Percentiles rank a stretch among this genome's conserved stretches.
phyloP scores from a whole-genome alignment of 192 early-diverging fungal genomes.

The Chytriomyces sp. region DNA sequence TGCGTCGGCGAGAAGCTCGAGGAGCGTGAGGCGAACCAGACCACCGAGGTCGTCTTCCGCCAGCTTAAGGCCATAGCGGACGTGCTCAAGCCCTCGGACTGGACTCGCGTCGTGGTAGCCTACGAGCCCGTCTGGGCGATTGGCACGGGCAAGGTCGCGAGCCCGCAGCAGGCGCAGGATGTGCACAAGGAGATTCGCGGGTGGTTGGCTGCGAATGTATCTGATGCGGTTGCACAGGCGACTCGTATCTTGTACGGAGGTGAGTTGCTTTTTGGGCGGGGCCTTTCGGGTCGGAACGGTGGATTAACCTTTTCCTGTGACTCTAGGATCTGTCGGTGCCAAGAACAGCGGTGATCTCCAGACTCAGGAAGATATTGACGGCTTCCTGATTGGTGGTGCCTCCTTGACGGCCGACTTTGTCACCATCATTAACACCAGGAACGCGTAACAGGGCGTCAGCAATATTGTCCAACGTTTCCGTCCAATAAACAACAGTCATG shows the following conservation, averaged over 20 bases:
- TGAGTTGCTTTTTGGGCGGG: too few relatives aligned
- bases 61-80: conserved; percentile 87
- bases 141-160: conserved; percentile 97
- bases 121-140: conserved; percentile 99
- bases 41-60: conserved; percentile 81
- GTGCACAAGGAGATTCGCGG: conserved; percentile 85
- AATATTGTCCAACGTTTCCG: too few relatives aligned
- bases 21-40: conserved; percentile 88
- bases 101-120: conserved; percentile 94
- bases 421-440: conserved; percentile 45
- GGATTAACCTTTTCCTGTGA: too few relatives aligned
- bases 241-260: conserved; percentile 97
- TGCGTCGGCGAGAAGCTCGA: conserved; percentile 96
- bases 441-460: too few relatives aligned
- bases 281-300: too few relatives aligned
- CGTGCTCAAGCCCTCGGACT: conserved; percentile 69
- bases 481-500: too few relatives aligned
- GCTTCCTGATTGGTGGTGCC: conserved; percentile 99
- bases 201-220: conserved; percentile 86
- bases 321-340: conserved; percentile 81
- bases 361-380: conserved; percentile 91
- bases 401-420: conserved; percentile 78
- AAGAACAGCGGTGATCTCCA: conserved; percentile 85
- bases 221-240: conserved; percentile 76
- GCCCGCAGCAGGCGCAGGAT: conserved; percentile 90